These are phyloP conservation scores for Diaporthe amygdali DNA, from an alignment of 2,329 filamentous ascomycete genomes.

Conservation along the genomic window DNA sequence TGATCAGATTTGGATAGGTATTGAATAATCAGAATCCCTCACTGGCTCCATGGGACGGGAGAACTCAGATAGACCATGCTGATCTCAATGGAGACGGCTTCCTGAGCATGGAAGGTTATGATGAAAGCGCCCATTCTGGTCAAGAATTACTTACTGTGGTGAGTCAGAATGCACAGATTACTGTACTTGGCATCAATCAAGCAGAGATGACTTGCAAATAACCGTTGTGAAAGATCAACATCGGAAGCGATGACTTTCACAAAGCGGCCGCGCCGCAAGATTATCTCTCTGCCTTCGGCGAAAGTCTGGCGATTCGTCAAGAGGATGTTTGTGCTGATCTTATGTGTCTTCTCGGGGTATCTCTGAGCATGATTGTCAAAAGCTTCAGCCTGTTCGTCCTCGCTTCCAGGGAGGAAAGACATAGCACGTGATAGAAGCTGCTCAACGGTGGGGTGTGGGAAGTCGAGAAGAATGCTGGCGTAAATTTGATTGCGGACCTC, in stretches of 20 bases:
- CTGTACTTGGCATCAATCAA: neutral
- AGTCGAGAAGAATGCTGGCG: neutral
- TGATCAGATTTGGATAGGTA: neutral
- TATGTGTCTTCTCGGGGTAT: neutral
- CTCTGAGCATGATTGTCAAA: rapidly evolving
- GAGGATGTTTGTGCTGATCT: neutral
- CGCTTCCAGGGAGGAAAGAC: no score
- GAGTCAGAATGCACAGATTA: neutral
- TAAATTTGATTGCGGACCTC: neutral
- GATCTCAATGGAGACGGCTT: neutral
- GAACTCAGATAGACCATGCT: neutral
- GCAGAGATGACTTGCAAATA: neutral
- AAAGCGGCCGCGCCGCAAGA: neutral
- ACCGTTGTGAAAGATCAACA: neutral
- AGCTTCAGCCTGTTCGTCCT: neutral
- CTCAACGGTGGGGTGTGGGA: neutral
- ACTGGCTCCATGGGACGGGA: neutral
- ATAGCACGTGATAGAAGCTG: neutral
- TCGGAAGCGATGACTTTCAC: neutral
- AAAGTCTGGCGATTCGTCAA: neutral
- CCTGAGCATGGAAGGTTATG: no score
- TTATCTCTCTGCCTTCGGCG: neutral
- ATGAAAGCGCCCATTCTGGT: no score
- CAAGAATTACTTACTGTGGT: neutral
- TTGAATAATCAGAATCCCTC: neutral